Conservation (phyloP, 352 stramenopile genomes). For the Thraustochytrium sp. region DNA sequence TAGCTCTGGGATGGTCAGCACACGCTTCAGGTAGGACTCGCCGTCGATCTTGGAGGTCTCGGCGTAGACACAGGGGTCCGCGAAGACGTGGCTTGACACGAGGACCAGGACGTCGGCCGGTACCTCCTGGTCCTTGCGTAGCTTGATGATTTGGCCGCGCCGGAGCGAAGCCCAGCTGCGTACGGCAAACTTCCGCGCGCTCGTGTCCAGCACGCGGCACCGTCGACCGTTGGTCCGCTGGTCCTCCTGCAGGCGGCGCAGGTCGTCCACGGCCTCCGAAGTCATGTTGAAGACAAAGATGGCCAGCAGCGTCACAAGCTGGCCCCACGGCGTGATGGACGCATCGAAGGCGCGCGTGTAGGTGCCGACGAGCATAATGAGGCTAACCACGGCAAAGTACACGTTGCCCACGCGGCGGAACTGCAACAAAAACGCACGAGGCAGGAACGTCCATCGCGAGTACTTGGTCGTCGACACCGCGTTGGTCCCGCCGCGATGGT, state of each 20-base stretch:
- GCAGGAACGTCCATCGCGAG: slow-evolving; percentile 30
- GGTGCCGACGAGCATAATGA: slow-evolving; percentile 15
- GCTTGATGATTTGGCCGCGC: slow-evolving; percentile 68
- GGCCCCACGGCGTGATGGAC: background rate
- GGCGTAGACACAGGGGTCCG: slow-evolving; percentile 63
- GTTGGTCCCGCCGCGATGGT: slow-evolving; percentile 13
- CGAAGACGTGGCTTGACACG: background rate
- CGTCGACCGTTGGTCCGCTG: slow-evolving; percentile 58
- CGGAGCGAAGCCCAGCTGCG: slow-evolving; percentile 63
- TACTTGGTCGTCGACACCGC: slow-evolving; percentile 27
- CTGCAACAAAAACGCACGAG: background rate
- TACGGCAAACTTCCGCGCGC: slow-evolving; percentile 46
- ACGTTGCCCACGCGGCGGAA: slow-evolving; percentile 6
- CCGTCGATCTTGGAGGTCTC: slow-evolving; percentile 81
- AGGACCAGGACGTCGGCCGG: slow-evolving; percentile 82
- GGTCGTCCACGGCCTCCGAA: slow-evolving; percentile 16
- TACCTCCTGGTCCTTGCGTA: slow-evolving; percentile 73
- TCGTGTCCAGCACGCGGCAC: slow-evolving; percentile 50
- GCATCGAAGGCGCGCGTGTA: background rate
- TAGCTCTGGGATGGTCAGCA: background rate
- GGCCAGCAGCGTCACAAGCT: slow-evolving; percentile 29
- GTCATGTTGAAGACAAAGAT: slow-evolving; percentile 40
- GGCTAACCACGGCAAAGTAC: slow-evolving; percentile 23
- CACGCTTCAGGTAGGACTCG: slow-evolving; percentile 82
- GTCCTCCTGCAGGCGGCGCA: slow-evolving; percentile 61